phyloP scores from a whole-genome alignment of 805 yeast genomes.

The Yarrowia keelungensis region DNA sequence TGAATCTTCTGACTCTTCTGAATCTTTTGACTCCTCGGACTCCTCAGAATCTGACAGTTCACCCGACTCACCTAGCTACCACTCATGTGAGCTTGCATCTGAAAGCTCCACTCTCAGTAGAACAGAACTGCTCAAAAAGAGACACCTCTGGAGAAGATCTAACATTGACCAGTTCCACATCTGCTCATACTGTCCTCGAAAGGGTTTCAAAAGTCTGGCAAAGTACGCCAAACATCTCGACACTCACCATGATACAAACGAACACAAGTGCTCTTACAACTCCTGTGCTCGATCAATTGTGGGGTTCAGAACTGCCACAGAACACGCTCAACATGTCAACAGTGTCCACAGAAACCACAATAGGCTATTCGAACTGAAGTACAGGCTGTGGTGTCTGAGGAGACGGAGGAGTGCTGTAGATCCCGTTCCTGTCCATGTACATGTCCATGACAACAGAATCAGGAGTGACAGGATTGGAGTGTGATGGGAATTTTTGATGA shows the following conservation, averaged over 20 bases:
- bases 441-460: background rate
- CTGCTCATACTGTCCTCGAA: background rate
- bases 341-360: background rate
- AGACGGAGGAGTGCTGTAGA: background rate
- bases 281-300: background rate
- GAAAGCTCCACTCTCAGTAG: background rate
- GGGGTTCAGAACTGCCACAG: background rate
- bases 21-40: too few species aligned
- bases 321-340: background rate
- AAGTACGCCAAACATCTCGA: background rate
- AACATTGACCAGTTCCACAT: background rate
- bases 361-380: background rate
- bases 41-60: too few species aligned
- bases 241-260: background rate
- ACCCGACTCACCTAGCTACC: too few species aligned
- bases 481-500: too few species aligned
- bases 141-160: background rate
- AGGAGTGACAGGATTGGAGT: background rate
- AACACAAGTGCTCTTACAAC: background rate
- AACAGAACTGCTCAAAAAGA: background rate
- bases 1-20: too few species aligned
- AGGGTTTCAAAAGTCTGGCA: background rate
- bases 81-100: too few species aligned
- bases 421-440: background rate
- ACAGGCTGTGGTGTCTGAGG: background rate